Percentiles rank a stretch among this genome's conserved stretches.
Conservation (phyloP, 306 rosid genomes). For the Parietaria judaica region DNA sequence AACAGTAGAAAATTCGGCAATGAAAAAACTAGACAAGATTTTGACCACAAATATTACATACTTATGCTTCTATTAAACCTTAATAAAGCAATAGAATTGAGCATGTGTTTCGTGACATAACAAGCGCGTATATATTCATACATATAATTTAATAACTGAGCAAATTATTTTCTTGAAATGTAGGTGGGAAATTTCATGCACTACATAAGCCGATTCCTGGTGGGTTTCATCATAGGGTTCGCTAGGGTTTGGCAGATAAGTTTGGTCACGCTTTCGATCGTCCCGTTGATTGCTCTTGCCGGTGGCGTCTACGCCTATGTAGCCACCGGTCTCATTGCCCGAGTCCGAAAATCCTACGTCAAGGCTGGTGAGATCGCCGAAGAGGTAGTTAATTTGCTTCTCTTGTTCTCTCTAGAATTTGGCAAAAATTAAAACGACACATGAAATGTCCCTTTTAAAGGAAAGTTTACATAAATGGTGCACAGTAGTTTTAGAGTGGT, state of each 20-base stretch:
- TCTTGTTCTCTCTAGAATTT: slow-evolving; percentile 1
- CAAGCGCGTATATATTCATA: too few relatives aligned
- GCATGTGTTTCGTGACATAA: too few relatives aligned
- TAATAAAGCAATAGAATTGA: too few relatives aligned
- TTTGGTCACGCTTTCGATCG: slow-evolving; percentile 80
- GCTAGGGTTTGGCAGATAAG: slow-evolving; percentile 91
- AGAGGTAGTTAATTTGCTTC: slow-evolving; percentile 44
- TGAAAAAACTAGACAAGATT: too few relatives aligned
- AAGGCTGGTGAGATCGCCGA: slow-evolving; percentile 95
- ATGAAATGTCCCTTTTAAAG: neutral
- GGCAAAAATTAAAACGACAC: neutral
- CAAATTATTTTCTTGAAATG: neutral
- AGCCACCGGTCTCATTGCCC: slow-evolving; percentile 70
- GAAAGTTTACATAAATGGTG: neutral
- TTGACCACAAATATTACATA: too few relatives aligned
- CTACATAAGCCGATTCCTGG: slow-evolving; percentile 73
- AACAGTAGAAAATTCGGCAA: too few relatives aligned
- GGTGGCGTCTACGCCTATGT: slow-evolving; percentile 90
- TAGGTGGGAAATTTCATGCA: slow-evolving; percentile 97
- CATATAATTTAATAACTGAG: too few relatives aligned
- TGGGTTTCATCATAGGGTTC: slow-evolving; percentile 74
- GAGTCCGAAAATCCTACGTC: slow-evolving; percentile 70
- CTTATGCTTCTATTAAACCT: too few relatives aligned
- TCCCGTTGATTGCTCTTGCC: slow-evolving; percentile 87
- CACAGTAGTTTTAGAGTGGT: too few relatives aligned